Base-by-base conservation (phyloP, 306 rosid species). In the Prunus mongolica region DNA sequence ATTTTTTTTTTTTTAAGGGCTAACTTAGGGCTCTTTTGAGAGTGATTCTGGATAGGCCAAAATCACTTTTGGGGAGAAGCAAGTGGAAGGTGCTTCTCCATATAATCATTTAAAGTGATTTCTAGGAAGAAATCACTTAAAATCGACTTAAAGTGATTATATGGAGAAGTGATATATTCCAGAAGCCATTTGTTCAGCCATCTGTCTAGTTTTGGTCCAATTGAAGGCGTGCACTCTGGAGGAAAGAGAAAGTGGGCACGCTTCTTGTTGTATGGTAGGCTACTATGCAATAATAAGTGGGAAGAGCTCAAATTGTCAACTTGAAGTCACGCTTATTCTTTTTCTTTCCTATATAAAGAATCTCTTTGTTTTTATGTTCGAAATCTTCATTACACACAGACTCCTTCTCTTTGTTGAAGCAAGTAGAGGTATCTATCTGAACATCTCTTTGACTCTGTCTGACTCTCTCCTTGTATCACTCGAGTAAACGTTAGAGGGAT, bases 171-270 rank as follows among this genome's bases (percentile, higher is more conserved):
- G 6, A 34, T 38, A 38, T 38, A 38, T 38, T 38, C 44, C 8
- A 38, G 44, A 38, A 38, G 9, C 9, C 44, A 38, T 57, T 38
- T 41, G 4, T 41, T 34, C 55, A 56, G 18, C 7, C 6, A 38
- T 22, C 44, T 16, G 27, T 46, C n/a, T 46, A 60, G 69, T 22
- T 61, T 73, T 73, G 69, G 28, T 61, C 30, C 46, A 25, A 60
- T 49, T 27, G 58, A 69, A 63, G 77, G 77, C 74, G 77, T 69
- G 67, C 60, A 57, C 6, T 65, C 60, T 41, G 49, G 76, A 58
- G 57, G 4, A 55, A 3, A 34, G 65, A 32, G 8, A 70, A 74
- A n/a, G 12, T 46, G 58, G 67, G 30, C 51, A 72, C 52, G 38
- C 34, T 72, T 56, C 11, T 44, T 41, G 19, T 66, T 20, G 51